Evolutionary conservation across 2,329 filamentous ascomycete genomes (phyloP).

Genomic region (Fusarium circinatum): DNA sequence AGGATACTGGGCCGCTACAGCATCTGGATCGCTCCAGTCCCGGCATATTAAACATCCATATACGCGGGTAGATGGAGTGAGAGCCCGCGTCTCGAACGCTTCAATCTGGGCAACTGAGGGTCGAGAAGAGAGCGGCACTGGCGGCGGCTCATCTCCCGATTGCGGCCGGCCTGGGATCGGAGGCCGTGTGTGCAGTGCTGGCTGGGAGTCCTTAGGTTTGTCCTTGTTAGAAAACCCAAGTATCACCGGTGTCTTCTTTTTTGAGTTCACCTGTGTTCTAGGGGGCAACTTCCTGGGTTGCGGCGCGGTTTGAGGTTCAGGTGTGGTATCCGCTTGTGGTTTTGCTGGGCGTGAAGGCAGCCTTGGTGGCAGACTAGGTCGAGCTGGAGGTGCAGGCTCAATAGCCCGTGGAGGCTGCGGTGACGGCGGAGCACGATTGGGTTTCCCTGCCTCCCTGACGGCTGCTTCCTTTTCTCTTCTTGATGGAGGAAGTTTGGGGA

Average conservation of each 20-base stretch:
- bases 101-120: conserved; percentile 64
- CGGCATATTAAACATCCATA: conserved; percentile 80
- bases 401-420: conserved; percentile 37
- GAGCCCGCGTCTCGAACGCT: conserved; percentile 51
- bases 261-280: conserved; percentile 21
- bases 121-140: conserved; percentile 62
- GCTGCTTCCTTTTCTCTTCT: conserved; percentile 61
- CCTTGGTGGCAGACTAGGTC: conserved; percentile 60
- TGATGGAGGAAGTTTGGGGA: conserved; percentile 67
- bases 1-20: conserved; percentile 81
- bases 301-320: conserved; percentile 11
- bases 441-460: conserved; percentile 41
- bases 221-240: conserved; percentile 31
- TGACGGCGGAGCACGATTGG: conserved; percentile 31
- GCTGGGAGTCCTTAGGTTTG: conserved; percentile 19
- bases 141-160: conserved; percentile 58
- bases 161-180: conserved; percentile 20
- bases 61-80: conserved; percentile 39
- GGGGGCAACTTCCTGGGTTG: conserved; percentile 33
- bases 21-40: conserved; percentile 86
- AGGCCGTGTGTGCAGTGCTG: conserved; percentile 28
- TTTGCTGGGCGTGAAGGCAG: conserved; percentile 61
- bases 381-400: conserved; percentile 44
- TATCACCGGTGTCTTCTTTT: conserved; percentile 25
- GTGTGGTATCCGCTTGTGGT: conserved; percentile 22